Evolutionary conservation across 768 basidiomycete genomes (phyloP).

Genomic region (Sarcodon sp.): DNA sequence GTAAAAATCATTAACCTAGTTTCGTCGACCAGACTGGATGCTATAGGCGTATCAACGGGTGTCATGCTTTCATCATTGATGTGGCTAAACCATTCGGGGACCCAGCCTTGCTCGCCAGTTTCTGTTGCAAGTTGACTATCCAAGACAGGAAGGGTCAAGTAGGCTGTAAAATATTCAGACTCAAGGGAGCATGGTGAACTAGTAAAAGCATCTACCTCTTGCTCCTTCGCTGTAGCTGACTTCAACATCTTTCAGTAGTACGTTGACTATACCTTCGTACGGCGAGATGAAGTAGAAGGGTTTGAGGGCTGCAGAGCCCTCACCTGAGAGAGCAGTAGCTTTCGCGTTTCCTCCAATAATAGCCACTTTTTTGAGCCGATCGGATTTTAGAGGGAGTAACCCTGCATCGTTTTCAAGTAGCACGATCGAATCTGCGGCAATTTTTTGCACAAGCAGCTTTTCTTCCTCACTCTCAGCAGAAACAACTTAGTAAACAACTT

Average conservation of each 20-base stretch:
- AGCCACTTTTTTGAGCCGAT: constrained; percentile 50
- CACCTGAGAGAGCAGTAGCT: constrained; percentile 47
- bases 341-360: constrained; percentile 69
- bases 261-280: constrained; percentile 60
- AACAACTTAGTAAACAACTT: no score
- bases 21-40: constrained; percentile 15
- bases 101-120: constrained; percentile 53
- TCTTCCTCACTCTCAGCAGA: constrained; percentile 50
- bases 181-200: no score
- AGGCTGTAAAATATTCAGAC: constrained; percentile 25
- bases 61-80: constrained; percentile 43
- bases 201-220: constrained; percentile 25
- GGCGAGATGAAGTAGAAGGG: constrained; percentile 68
- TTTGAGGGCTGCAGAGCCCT: constrained; percentile 62
- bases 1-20: constrained; percentile 16
- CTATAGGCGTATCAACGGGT: constrained; percentile 23
- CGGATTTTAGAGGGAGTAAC: constrained; percentile 37
- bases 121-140: constrained; percentile 53
- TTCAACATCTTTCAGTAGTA: constrained; percentile 36
- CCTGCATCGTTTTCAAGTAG: constrained; percentile 56
- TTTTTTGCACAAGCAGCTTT: constrained; percentile 44
- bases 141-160: constrained; percentile 51
- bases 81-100: constrained; percentile 47
- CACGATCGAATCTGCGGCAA: constrained; percentile 63
- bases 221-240: constrained; percentile 61